Conservation (phyloP, 257 asterid genomes). For the Solanum clarkiae region DNA sequence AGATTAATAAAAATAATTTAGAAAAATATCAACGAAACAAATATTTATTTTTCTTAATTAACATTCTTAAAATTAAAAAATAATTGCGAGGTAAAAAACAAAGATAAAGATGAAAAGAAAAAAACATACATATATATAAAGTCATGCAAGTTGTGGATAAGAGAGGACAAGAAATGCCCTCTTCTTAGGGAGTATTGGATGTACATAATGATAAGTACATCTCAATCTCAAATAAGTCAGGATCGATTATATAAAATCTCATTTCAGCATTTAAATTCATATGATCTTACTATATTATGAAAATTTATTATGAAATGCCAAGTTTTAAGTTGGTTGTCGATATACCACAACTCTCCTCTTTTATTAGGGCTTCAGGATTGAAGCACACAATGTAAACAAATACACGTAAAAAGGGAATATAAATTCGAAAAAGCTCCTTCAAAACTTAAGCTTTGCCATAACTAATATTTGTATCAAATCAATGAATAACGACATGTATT, state of each 20-base stretch:
- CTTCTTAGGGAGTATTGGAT: neutral
- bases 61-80: neutral
- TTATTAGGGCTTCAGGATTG: neutral
- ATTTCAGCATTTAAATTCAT: neutral
- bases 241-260: neutral
- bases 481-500: neutral
- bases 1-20: too few species aligned
- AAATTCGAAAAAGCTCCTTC: neutral
- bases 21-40: too few species aligned
- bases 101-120: neutral
- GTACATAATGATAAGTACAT: neutral
- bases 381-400: too few species aligned
- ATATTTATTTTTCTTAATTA: neutral
- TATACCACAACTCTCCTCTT: neutral
- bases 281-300: neutral
- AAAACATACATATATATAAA: neutral
- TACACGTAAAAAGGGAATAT: too few species aligned
- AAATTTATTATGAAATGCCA: neutral
- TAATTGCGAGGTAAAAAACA: neutral
- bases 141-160: neutral
- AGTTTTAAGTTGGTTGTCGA: neutral
- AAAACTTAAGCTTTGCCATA: neutral
- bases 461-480: too few species aligned
- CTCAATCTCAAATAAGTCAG: neutral
- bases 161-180: neutral